Evolutionary conservation across 2,329 filamentous ascomycete genomes (phyloP), one percentile per base, ranked within the genome.

Genomic region (Aspergillus viridinutans): DNA sequence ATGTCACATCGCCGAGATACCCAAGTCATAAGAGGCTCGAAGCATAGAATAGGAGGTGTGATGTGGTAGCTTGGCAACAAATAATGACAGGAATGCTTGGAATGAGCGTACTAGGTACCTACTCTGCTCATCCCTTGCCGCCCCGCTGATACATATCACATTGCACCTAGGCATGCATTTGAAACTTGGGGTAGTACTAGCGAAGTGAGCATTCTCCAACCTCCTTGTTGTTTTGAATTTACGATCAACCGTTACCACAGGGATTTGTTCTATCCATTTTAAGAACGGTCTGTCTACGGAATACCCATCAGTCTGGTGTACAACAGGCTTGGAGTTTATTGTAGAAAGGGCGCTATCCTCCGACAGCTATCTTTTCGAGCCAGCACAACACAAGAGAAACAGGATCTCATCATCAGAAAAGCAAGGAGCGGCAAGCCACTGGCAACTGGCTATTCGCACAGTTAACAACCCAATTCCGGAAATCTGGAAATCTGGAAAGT

Each of bases 81-180:
- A 35, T 17, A 35, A 35, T 14, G 5, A 35, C 32, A 35, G 32
- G 32, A 12, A 35, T 35, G 32, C 32, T 12, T 43, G 40, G 40
- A 43, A n/a, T 29, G 28, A 10, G 28, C 4, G 28, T 29, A 29
- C 28, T 29, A 4, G 28, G 28, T 29, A 10, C 2, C 8, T 23
- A 9, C 8, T 10, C 9, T 29, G 28, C 28, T 9, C 40, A 43
- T 43, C 53, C 53, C 53, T 55, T 55, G 49, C 53, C 23, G 53
- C 32, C 20, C 29, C 10, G 40, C 48, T 55, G 40, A 45, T 51
- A 55, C 49, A 50, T 45, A 45, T 55, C 48, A 55, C 47, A 55
- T 50, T 28, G 5, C 21, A 35, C 23, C 43, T 28, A 38, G 42
- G 42, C 42, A 45, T 45, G 42, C 42, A 21, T 8, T 45, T 45